These are phyloP conservation scores for Podosphaera fusca DNA, from an alignment of 2,329 filamentous ascomycete species.

Conservation along the genomic window DNA sequence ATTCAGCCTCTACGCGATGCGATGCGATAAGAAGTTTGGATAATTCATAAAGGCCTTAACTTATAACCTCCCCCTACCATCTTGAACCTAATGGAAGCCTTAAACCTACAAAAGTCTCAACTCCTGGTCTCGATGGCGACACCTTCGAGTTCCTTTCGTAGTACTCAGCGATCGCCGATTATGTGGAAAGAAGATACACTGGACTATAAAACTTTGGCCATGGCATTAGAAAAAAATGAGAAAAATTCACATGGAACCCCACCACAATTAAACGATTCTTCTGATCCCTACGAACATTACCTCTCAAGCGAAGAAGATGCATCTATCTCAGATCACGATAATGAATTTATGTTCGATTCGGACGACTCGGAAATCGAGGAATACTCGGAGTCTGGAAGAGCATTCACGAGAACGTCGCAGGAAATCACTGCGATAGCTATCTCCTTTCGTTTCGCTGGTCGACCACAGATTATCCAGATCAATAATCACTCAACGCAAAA, in stretches of 20 bases:
- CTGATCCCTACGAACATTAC: conserved; percentile 32
- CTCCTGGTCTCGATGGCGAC: neutral
- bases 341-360: conserved; percentile 27
- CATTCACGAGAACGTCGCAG: conserved; percentile 16
- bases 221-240: conserved; percentile 5
- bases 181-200: conserved; percentile 11
- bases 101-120: neutral
- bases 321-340: conserved; percentile 37
- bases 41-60: neutral
- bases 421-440: conserved; percentile 35
- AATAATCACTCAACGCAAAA: neutral
- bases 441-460: conserved; percentile 34
- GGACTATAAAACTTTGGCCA: conserved; percentile 11
- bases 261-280: conserved; percentile 4
- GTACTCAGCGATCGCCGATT: conserved; percentile 10
- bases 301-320: conserved; percentile 43
- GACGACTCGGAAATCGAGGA: conserved; percentile 16
- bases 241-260: conserved; percentile 2
- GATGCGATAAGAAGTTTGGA: neutral
- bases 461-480: conserved; percentile 22
- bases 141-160: conserved; percentile 10
- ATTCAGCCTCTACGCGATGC: neutral
- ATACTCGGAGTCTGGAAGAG: conserved; percentile 9
- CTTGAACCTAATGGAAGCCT: neutral
- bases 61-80: neutral